Percentiles rank a stretch among this genome's conserved stretches.
Evolutionary conservation across 768 basidiomycete species (phyloP).

Genomic region (Podaxis sp.): DNA sequence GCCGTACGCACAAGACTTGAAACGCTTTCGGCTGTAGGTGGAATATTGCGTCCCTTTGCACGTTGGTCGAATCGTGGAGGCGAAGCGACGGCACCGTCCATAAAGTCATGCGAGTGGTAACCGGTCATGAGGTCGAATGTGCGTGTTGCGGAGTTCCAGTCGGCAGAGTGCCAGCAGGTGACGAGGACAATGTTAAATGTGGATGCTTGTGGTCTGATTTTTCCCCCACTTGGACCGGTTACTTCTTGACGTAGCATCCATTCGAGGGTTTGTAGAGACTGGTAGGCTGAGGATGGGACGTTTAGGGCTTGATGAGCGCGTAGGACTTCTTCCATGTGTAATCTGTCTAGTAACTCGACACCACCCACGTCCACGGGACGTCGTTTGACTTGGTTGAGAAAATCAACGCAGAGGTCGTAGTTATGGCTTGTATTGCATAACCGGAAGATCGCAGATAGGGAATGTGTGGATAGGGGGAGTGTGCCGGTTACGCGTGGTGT

Average conservation of each 20-base stretch:
- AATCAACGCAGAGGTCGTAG: constrained; percentile 49
- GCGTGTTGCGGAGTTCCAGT: constrained; percentile 60
- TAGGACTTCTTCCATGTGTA: constrained; percentile 64
- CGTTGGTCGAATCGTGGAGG: constrained; percentile 43
- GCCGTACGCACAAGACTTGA: constrained; percentile 60
- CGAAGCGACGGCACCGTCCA: constrained; percentile 40
- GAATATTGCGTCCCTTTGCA: constrained; percentile 41
- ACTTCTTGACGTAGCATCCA: constrained; percentile 68
- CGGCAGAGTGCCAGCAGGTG: constrained; percentile 60
- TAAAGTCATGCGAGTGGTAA: constrained; percentile 53
- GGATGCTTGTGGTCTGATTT: constrained; percentile 44
- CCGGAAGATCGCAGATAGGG: constrained; percentile 54
- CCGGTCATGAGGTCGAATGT: constrained; percentile 77
- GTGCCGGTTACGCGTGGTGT: constrained; percentile 33
- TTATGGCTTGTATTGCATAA: constrained; percentile 54
- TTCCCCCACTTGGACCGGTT: constrained; percentile 40
- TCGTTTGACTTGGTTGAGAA: constrained; percentile 60
- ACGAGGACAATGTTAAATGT: constrained; percentile 65
- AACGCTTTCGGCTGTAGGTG: constrained; percentile 53
- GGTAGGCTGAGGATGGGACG: constrained; percentile 38
- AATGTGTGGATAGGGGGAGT: constrained; percentile 43
- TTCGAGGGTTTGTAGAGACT: constrained; percentile 59
- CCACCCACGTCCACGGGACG: constrained; percentile 38
- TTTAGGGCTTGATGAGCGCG: constrained; percentile 49
- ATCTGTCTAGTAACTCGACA: constrained; percentile 42